phyloP scores from a whole-genome alignment of 768 basidiomycete species.

The Podaxis pistillaris region DNA sequence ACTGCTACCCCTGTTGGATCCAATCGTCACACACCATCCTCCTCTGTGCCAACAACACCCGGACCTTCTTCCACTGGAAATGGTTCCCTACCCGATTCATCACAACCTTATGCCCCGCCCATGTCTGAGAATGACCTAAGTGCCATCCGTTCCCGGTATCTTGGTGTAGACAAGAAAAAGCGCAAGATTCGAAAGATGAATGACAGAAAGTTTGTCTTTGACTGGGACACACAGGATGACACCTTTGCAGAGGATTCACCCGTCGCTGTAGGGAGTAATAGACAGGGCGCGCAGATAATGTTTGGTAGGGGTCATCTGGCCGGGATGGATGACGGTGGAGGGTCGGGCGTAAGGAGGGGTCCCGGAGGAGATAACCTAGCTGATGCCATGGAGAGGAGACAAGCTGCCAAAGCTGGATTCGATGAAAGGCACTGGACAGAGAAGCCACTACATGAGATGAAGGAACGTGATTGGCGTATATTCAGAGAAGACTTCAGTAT shows the following conservation, averaged over 20 bases:
- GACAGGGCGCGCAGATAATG: conserved; percentile 86
- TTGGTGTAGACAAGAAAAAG: conserved; percentile 93
- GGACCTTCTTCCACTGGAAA: conserved; percentile 27
- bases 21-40: conserved; percentile 23
- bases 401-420: conserved; percentile 75
- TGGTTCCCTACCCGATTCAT: conserved; percentile 32
- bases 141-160: conserved; percentile 88
- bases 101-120: conserved; percentile 48
- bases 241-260: conserved; percentile 80
- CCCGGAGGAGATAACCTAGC: conserved; percentile 54
- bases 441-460: conserved; percentile 89
- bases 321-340: conserved; percentile 82
- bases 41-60: conserved; percentile 51
- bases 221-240: conserved; percentile 97
- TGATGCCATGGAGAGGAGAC: conserved; percentile 80
- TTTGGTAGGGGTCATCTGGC: conserved; percentile 83
- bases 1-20: conserved; percentile 24
- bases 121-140: conserved; percentile 81
- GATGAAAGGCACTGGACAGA: conserved; percentile 99
- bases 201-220: conserved; percentile 98
- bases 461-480: conserved; percentile 98
- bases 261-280: conserved; percentile 63
- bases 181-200: conserved; percentile 93
- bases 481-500: conserved; percentile 99
- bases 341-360: conserved; percentile 36